Evolutionary conservation across 2,329 filamentous ascomycete genomes (phyloP).

Genomic region (Chaetomiaceae sp.): DNA sequence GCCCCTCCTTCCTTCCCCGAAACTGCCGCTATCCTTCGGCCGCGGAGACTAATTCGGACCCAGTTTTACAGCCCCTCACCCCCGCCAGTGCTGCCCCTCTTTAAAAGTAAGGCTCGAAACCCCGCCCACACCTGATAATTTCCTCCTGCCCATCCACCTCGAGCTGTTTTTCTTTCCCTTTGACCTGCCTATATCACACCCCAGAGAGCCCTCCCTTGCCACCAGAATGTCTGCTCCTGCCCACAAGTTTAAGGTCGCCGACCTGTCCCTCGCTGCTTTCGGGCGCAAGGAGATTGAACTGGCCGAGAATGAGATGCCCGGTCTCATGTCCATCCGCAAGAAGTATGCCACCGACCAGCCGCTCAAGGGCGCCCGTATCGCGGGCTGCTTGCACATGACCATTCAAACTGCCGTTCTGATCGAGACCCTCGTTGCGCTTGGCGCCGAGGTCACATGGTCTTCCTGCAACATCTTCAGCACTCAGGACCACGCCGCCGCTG

Average conservation of each 20-base stretch:
- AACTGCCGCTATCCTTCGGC: conserved; percentile 1
- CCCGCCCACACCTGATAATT: conserved; percentile 19
- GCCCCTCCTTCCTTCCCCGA: not conserved
- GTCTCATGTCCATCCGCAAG: conserved; percentile 88
- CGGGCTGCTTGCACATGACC: conserved; percentile 98
- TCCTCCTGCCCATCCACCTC: conserved; percentile 2
- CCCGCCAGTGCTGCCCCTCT: conserved; percentile 19
- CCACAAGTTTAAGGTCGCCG: conserved; percentile 95
- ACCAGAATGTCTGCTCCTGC: conserved; percentile 70
- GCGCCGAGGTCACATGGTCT: conserved; percentile 98
- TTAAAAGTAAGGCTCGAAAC: conserved; percentile 14
- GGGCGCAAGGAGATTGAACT: conserved; percentile 99
- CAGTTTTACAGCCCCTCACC: conserved; percentile 18
- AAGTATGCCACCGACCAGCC: conserved; percentile 95
- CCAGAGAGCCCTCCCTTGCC: conserved; percentile 6
- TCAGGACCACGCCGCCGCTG: conserved; percentile 95
- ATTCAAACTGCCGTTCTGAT: conserved; percentile 99
- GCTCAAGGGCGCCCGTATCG: conserved; percentile 89
- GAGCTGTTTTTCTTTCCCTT: not conserved
- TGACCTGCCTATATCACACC: conserved; percentile 10
- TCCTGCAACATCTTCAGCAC: conserved; percentile 99
- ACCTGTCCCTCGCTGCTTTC: conserved; percentile 96
- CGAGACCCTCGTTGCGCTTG: conserved; percentile 90
- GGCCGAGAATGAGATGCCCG: conserved; percentile 94
- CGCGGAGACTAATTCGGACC: not conserved